Evolutionary conservation across 306 rosid species (phyloP).

Genomic region (Carpinus viminea): DNA sequence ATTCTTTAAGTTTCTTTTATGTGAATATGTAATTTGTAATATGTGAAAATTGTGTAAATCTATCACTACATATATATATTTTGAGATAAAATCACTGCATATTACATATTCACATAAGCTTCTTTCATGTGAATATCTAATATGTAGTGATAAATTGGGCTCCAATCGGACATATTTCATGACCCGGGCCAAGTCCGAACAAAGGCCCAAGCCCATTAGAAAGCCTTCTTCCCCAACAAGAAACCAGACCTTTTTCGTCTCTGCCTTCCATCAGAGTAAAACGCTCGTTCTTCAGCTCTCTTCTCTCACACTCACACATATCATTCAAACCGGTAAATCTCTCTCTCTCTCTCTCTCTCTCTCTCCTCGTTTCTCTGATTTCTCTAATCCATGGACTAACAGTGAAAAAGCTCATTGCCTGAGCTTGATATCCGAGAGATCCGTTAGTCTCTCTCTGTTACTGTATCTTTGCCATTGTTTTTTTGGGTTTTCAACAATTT

Average conservation of each 20-base stretch:
- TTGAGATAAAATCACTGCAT: too few relatives aligned
- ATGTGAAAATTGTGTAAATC: too few relatives aligned
- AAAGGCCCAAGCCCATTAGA: not conserved
- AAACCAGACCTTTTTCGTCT: not conserved
- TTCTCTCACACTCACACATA: not conserved
- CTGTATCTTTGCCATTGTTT: not conserved
- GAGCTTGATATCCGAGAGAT: not conserved
- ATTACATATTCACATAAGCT: too few relatives aligned
- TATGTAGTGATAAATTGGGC: too few relatives aligned
- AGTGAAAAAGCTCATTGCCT: not conserved
- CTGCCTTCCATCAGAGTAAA: not conserved
- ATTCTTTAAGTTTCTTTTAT: too few relatives aligned
- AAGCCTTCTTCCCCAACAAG: slow-evolving; percentile 14
- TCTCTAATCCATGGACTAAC: not conserved
- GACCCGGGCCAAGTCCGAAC: not conserved
- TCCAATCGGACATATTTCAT: not conserved
- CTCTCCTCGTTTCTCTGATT: not conserved
- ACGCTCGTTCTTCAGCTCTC: not conserved
- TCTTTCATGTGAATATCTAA: too few relatives aligned
- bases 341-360: not conserved
- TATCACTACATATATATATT: too few relatives aligned
- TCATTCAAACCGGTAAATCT: slow-evolving; percentile 1
- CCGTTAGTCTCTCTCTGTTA: not conserved
- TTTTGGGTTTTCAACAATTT: not conserved
- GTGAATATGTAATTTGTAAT: too few relatives aligned